Base-by-base conservation (phyloP, 2,329 filamentous ascomycete species). In the Claviceps pazoutovae region DNA sequence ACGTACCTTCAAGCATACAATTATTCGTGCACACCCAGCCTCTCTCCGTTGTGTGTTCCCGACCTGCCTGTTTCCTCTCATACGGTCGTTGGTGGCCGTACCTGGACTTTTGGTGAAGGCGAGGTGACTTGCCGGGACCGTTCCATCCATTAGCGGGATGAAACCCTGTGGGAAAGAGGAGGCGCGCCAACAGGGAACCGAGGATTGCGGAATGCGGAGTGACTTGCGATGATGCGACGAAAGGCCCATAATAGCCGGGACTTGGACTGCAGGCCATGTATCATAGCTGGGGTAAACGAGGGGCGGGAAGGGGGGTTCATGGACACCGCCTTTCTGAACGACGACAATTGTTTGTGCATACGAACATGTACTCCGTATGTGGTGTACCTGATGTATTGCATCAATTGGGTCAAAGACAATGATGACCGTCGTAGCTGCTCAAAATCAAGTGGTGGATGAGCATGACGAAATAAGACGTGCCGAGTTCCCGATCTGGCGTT, bases 401-500 rank as follows among this genome's bases (percentile, higher is more conserved):
- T 34, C 30, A 34, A 34, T 34, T 34, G 30, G 11, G 9, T 34
- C 30, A 34, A 34, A 11, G 9, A 34, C 30, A 30, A 11, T 34
- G 9, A 11, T 34, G 30, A 9, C 30, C 30, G 9, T 34, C 30
- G 30, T 34, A 34, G 30, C 30, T 34, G 26, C 26, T 30, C 26
- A 30, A 30, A 30, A 30, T 30, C 26, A 30, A 30, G 26, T 30
- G 26, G 26, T 30, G 26, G 26, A 30, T 8, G 46, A 11, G 19
- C 17, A 8, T 38, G 17, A 39, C 7, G 41, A n/a, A 36, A 17
- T 26, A 39, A 11, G n/a, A 17, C 48, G 34, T 50, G 49, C 49
- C 49, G 49, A 45, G 21, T 50, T 50, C 14, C 49, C 49, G 49
- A 30, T 38, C 30, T 50, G 49, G 34, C 34, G 49, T 50, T 34